Evolutionary conservation across 1,139 yeast genomes (phyloP).

Genomic region (Blastobotrys petasosporus): DNA sequence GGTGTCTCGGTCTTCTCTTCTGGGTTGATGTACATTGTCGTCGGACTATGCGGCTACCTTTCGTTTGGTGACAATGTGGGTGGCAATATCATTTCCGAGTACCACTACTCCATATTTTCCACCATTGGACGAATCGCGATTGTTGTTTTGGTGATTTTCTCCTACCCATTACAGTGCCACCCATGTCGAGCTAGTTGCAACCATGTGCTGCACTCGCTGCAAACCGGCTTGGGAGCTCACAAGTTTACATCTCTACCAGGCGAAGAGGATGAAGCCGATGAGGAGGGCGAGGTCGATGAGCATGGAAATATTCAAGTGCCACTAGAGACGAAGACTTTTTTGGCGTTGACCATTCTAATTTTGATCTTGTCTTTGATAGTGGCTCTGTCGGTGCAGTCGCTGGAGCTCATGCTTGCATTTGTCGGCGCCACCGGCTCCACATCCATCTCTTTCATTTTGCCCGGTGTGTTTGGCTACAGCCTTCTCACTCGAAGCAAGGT

Average conservation of each 20-base stretch:
- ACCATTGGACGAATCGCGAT: conserved; percentile 68
- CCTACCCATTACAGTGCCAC: conserved; percentile 89
- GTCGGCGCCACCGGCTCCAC: conserved; percentile 97
- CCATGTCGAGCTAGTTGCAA: conserved; percentile 85
- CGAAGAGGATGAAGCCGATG: conserved; percentile 12
- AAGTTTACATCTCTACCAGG: conserved; percentile 13
- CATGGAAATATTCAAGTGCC: conserved; percentile 34
- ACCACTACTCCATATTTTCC: conserved; percentile 43
- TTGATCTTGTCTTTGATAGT: conserved; percentile 58
- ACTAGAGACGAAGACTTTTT: conserved; percentile 47
- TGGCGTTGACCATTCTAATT: conserved; percentile 59
- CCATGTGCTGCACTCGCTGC: conserved; percentile 58
- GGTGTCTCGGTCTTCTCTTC: conserved; percentile 52
- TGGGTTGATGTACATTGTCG: conserved; percentile 54
- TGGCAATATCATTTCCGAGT: conserved; percentile 75
- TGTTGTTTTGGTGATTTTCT: conserved; percentile 75
- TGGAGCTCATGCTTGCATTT: conserved; percentile 81
- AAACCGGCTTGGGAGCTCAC: conserved; percentile 9
- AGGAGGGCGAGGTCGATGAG: conserved; percentile 13
- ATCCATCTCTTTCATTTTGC: conserved; percentile 84
- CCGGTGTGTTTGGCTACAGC: conserved; percentile 81
- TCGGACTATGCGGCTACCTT: conserved; percentile 79
- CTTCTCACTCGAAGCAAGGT: conserved; percentile 34
- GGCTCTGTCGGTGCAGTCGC: conserved; percentile 72
- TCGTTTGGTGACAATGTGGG: conserved; percentile 73